Conservation (phyloP, 2,329 filamentous ascomycete species). For the Beauveria sp. region DNA sequence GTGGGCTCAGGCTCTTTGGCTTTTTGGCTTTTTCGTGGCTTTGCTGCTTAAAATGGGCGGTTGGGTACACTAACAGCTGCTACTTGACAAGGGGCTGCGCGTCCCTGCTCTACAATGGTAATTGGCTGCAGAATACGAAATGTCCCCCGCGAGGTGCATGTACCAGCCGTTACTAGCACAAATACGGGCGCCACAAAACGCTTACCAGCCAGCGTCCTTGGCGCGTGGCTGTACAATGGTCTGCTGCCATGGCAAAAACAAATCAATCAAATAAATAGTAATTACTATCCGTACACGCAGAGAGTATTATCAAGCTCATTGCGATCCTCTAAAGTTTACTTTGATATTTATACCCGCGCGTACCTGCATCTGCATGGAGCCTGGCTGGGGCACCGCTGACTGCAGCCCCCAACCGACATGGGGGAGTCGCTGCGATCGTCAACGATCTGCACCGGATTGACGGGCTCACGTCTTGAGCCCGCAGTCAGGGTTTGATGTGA, state of each 20-base stretch:
- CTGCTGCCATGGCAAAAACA: too few species aligned
- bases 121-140: too few species aligned
- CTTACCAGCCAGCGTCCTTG: not conserved
- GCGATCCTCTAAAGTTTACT: too few species aligned
- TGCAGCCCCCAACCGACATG: not conserved
- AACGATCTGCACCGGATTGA: not conserved
- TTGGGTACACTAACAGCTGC: not conserved
- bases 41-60: not conserved
- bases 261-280: too few species aligned
- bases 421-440: not conserved
- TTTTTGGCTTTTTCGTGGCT: not conserved
- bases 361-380: not conserved
- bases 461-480: not conserved
- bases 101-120: not conserved
- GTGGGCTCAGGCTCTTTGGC: too few species aligned
- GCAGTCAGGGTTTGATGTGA: not conserved
- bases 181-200: not conserved
- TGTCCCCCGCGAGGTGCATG: not conserved
- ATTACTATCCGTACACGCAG: too few species aligned
- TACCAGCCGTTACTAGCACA: not conserved
- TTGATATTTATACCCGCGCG: too few species aligned
- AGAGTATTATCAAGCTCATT: too few species aligned
- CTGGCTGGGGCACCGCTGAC: not conserved
- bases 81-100: not conserved
- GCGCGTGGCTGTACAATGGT: not conserved